Evolutionary conservation across 441 rosid species (phyloP).

Genomic region (Gossypium laxum): DNA sequence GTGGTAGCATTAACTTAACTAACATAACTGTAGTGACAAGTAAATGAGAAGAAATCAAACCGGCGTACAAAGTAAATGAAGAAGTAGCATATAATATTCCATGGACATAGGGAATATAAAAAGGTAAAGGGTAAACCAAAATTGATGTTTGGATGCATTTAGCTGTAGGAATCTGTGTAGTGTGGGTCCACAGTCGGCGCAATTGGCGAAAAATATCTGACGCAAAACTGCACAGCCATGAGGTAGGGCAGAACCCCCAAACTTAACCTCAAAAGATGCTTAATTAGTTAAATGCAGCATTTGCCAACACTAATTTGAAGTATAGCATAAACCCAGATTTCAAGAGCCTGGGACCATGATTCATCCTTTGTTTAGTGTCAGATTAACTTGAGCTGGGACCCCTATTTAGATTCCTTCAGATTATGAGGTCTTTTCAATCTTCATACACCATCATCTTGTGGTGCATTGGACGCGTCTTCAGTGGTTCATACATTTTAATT

Average conservation of each 20-base stretch:
- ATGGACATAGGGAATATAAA: not conserved
- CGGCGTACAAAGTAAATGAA: not conserved
- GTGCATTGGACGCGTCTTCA: not conserved
- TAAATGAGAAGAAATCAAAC: too few species aligned
- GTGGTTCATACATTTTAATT: not conserved
- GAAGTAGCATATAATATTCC: not conserved
- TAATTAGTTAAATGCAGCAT: not conserved
- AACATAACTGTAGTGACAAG: not conserved
- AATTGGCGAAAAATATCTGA: constrained; percentile 6
- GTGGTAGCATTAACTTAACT: not conserved
- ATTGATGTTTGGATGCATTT: constrained; percentile 1
- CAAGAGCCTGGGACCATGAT: not conserved
- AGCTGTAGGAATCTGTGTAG: not conserved
- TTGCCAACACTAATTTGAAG: not conserved
- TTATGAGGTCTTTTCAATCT: not conserved
- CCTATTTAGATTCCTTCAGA: not conserved
- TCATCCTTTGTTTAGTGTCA: not conserved
- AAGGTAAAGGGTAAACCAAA: not conserved
- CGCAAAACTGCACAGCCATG: not conserved
- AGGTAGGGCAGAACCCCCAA: not conserved
- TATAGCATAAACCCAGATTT: not conserved
- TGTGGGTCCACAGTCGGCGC: constrained; percentile 6
- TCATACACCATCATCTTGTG: not conserved
- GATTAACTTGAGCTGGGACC: constrained; percentile 4
- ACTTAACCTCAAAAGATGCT: not conserved